Conservation (phyloP, 371 early-diverging fungal genomes). For the Mortierella sp. region DNA sequence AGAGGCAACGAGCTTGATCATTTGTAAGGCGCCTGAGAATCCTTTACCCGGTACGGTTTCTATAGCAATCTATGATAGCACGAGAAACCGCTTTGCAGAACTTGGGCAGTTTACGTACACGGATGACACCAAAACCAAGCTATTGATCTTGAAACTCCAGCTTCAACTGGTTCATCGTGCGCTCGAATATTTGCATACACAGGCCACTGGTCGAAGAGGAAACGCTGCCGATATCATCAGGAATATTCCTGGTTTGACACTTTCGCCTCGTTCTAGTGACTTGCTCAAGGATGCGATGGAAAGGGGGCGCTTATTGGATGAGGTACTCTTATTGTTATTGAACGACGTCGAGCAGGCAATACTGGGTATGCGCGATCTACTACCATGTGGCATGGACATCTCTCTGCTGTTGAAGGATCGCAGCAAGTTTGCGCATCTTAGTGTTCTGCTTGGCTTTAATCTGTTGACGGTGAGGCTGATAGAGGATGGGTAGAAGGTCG, state of each 20-base stretch:
- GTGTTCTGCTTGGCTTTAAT: conserved; percentile 26
- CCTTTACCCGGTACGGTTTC: conserved; percentile 25
- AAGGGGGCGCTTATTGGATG: conserved; percentile 2
- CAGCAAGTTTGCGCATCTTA: conserved; percentile 38
- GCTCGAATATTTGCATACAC: conserved; percentile 38
- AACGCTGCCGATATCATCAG: conserved; percentile 39
- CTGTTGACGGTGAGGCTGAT: conserved; percentile 15
- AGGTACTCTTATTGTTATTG: background rate
- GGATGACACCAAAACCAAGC: conserved; percentile 38
- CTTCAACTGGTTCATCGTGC: conserved; percentile 40
- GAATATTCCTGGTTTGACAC: conserved; percentile 24
- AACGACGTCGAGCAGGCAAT: conserved; percentile 30
- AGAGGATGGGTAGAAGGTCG: too few relatives aligned
- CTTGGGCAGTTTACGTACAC: conserved; percentile 42
- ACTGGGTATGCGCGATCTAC: conserved; percentile 17
- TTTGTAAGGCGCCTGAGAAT: conserved; percentile 41
- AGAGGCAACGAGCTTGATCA: conserved; percentile 19
- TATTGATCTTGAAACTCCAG: conserved; percentile 47
- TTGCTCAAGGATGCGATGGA: conserved; percentile 14
- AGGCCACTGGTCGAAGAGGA: conserved; percentile 36
- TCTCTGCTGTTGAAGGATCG: conserved; percentile 46
- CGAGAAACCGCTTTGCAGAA: conserved; percentile 27
- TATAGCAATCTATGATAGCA: conserved; percentile 32
- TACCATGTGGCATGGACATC: conserved; percentile 30
- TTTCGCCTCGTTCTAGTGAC: conserved; percentile 19